Evolutionary conservation across 345 rosid species (phyloP).

Genomic region (Rhodamnia rubescens): DNA sequence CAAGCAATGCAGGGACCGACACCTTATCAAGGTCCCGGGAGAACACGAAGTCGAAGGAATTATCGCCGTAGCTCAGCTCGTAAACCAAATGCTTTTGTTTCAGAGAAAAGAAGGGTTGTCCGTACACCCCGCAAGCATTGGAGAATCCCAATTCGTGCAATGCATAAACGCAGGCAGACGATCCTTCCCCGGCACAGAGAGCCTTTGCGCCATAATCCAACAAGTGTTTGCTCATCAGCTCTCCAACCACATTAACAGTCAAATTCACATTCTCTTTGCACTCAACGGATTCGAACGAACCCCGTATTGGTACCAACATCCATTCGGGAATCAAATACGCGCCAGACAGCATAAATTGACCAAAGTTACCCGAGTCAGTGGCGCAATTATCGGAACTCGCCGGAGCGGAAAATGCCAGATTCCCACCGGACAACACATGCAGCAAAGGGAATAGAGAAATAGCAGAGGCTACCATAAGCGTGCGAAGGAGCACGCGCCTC

Average conservation of each 20-base stretch:
- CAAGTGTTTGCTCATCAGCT: conserved; percentile 41
- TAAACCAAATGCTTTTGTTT: conserved; percentile 42
- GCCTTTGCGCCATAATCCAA: conserved; percentile 35
- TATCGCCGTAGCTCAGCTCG: conserved; percentile 49
- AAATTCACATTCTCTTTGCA: conserved; percentile 38
- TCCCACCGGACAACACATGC: conserved; percentile 30
- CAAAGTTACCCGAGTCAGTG: conserved; percentile 13
- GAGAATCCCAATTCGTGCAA: conserved; percentile 47
- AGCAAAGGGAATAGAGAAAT: conserved; percentile 47
- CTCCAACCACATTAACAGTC: conserved; percentile 36
- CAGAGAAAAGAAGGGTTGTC: conserved; percentile 48
- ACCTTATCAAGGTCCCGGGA: conserved; percentile 53
- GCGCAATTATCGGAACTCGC: conserved; percentile 27
- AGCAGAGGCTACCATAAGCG: conserved; percentile 34
- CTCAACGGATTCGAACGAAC: conserved; percentile 22
- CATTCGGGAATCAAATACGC: conserved; percentile 12
- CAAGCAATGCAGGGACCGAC: conserved; percentile 64
- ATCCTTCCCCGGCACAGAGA: conserved; percentile 73
- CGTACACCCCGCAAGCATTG: conserved; percentile 34
- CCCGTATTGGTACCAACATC: conserved; percentile 36
- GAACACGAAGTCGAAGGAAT: conserved; percentile 58
- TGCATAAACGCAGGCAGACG: conserved; percentile 39
- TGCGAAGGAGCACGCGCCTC: conserved; percentile 55
- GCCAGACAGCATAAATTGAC: conserved; percentile 16
- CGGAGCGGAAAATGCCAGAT: conserved; percentile 18